Evolutionary conservation across 345 rosid species (phyloP), one percentile per base, ranked within the genome.

Genomic region (Pistacia atlantica): DNA sequence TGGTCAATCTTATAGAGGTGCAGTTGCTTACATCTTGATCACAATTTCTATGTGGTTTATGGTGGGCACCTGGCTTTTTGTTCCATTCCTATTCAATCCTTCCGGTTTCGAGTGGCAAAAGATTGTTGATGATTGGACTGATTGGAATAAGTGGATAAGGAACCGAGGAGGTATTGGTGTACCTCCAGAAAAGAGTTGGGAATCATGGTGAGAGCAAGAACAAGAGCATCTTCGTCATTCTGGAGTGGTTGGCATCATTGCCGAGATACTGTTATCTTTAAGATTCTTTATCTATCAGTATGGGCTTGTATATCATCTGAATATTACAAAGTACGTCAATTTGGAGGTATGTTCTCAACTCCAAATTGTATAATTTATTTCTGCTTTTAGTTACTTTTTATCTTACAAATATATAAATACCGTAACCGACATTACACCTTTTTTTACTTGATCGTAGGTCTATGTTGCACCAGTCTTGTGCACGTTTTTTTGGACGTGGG

Each of bases 131-230:
- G 99, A 97, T 82, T 97, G 99, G 99, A 91, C 98, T 77, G 99
- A 97, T 79, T 97, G 99, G 99, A 94, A 97, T 81, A 97, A 97
- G 83, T 97, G 99, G 99, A 90, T 94, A 70, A 87, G 86, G 71
- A 97, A 94, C 83, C 79, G 86, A 45, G 99, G 99, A 11, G 99
- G 99, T 67, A 94, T 97, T 28, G 99, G 99, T 80, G 99, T 97
- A 20, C 94, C 94, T 2, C 89, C 99, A 37, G 98, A 91, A 77
- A 97, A 97, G 79, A 94, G 99, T 81, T 97, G 99, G 99, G 99
- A 97, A 79, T 97, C 99, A 1, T 97, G 99, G 99, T 97, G 99
- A 98, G 99, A 97, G 71, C 95, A 97, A 81, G 99, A 97, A 83
- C 97, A 94, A 79, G 98, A 93, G 69, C 99, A 97, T 88, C 92